These are phyloP conservation scores for Diaporthe citri DNA, from an alignment of 2,329 filamentous ascomycete genomes.

Conservation along the genomic window DNA sequence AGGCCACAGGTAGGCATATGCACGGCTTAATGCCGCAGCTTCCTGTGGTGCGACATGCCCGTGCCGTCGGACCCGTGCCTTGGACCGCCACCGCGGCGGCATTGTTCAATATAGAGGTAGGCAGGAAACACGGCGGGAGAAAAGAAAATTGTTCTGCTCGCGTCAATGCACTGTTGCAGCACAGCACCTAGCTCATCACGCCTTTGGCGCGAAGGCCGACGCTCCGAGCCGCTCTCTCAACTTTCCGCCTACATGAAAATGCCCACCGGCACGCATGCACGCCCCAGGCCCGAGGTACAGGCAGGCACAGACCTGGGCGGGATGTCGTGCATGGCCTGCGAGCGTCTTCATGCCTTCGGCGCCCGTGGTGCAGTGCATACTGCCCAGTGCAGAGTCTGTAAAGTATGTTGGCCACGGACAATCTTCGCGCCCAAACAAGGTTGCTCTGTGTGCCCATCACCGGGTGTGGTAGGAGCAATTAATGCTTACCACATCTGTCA, in stretches of 20 bases:
- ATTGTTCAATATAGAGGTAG: not conserved
- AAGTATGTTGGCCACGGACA: not conserved
- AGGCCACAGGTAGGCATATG: not conserved
- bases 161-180: conserved; percentile 2
- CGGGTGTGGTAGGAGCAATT: not conserved
- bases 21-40: conserved; percentile 18
- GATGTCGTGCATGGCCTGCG: conserved; percentile 10
- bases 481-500: not conserved
- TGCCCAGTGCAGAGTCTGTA: not conserved
- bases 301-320: not conserved
- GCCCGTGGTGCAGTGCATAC: not conserved
- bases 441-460: not conserved
- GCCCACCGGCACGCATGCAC: not conserved
- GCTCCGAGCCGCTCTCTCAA: not conserved
- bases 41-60: conserved; percentile 19
- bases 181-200: not conserved
- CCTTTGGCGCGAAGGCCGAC: conserved; percentile 12
- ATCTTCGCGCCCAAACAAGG: too few species aligned
- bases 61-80: conserved; percentile 25
- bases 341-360: not conserved
- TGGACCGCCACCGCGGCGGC: conserved; percentile 13
- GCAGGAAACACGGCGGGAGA: not conserved
- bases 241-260: not conserved
- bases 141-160: not conserved
- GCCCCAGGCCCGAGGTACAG: not conserved